Evolutionary conservation across 352 stramenopile species (phyloP).

Genomic region (Elongisporangium senticosum): DNA sequence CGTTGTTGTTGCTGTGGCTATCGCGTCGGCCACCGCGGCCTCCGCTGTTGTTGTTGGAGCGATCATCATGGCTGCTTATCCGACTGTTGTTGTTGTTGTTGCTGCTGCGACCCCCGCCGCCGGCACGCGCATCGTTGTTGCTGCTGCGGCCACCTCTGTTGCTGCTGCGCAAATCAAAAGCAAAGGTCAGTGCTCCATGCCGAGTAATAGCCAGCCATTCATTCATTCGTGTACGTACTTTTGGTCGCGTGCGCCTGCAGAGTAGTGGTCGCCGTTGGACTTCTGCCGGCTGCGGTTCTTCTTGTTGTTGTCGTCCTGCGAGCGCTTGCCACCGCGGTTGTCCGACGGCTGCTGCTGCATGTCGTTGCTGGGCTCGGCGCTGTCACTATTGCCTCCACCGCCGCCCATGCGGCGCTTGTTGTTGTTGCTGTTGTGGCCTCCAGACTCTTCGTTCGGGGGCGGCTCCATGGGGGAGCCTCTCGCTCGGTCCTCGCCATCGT

Average conservation of each 20-base stretch:
- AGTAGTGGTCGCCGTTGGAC: constrained; percentile 20
- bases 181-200: too few relatives aligned
- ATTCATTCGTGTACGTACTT: constrained; percentile 42
- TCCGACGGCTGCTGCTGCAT: constrained; percentile 7
- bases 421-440: constrained; percentile 1
- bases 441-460: background rate
- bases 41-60: constrained; percentile 6
- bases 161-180: constrained; percentile 4
- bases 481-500: constrained; percentile 22
- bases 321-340: constrained; percentile 14
- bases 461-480: constrained; percentile 2
- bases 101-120: constrained; percentile 12
- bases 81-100: constrained; percentile 32
- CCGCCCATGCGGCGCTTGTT: constrained; percentile 47
- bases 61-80: background rate
- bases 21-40: constrained; percentile 18
- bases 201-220: background rate
- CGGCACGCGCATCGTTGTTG: constrained; percentile 18
- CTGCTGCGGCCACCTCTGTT: constrained; percentile 15
- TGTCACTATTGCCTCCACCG: constrained; percentile 1
- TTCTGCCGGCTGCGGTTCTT: constrained; percentile 34
- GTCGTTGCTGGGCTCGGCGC: constrained; percentile 11
- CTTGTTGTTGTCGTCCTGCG: constrained; percentile 48
- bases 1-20: constrained; percentile 27
- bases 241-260: constrained; percentile 28